Base-by-base conservation (phyloP, 2,329 filamentous ascomycete genomes). In the Thermothelomyces thermophilus region DNA sequence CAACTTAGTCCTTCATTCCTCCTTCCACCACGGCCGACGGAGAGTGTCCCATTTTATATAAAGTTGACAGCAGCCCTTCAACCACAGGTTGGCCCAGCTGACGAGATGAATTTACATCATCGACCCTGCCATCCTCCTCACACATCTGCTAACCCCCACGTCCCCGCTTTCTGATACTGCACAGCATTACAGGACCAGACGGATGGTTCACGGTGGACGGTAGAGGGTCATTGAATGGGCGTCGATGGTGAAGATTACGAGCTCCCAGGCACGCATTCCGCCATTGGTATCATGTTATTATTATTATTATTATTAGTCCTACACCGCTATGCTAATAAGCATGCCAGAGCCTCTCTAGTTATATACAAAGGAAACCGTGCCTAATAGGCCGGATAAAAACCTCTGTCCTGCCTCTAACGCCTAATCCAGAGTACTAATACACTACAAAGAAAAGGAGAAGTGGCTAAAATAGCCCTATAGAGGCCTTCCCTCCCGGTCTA, bases 171-270 rank as follows among this genome's bases (percentile, higher is more conserved):
- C 34, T 17, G 33, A 26, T 35, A 30, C 44, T 37, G 36, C 46
- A 48, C 39, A 11, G 14, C 17, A 11, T 26, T 10, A 8, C 7
- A 5, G 13, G 26, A 4, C 3, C 40, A 5, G 13, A 16, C 22
- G 16, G 34, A 11, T 1, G 14, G 20, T 17, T 22, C 7, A 31
- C 26, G 39, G 24, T 30, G 16, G 20, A 7, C 7, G 4, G 5
- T 1, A 11, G 20, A 13, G 3, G 20, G 20, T 20, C 13, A 17
- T 53, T 50, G 46, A 56, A 52, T 53, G 33, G 46, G 37, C 17
- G 16, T 26, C 9, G 13, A 8, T 34, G 3, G 11, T 36, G 17
- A 13, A 5, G 35, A 59, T 59, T 53, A 41, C 57, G 57, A 56
- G 46, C 39, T 53, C 11, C 2, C 20, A 5, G 34, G 41, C 10